phyloP scores from a whole-genome alignment of 2,329 filamentous ascomycete genomes.

The Exophiala oligosperma region DNA sequence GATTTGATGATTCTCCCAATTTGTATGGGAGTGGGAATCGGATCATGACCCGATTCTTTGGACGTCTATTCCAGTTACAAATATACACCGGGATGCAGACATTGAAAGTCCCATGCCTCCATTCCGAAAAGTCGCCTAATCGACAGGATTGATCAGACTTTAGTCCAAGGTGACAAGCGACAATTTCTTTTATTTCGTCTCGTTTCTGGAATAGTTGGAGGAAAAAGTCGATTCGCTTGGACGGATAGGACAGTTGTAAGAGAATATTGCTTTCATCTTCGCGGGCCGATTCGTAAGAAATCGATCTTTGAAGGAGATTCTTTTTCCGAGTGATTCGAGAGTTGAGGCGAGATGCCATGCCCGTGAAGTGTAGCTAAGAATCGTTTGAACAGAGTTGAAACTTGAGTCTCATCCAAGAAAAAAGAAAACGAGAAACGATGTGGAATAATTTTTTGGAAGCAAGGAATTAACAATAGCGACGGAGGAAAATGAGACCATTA shows the following conservation, averaged over 20 bases:
- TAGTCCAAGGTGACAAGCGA: background rate
- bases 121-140: conserved; percentile 28
- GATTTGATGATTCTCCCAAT: conserved; percentile 28
- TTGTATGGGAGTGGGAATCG: conserved; percentile 32
- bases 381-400: too few species aligned
- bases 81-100: conserved; percentile 31
- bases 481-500: too few species aligned
- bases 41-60: conserved; percentile 2
- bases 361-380: too few species aligned
- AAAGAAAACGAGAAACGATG: too few species aligned
- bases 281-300: too few species aligned
- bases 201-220: background rate
- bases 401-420: too few species aligned
- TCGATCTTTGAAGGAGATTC: too few species aligned
- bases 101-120: conserved; percentile 33
- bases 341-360: too few species aligned
- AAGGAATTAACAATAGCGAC: too few species aligned
- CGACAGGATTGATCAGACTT: conserved; percentile 1
- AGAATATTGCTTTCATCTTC: background rate
- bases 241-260: background rate
- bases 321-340: too few species aligned
- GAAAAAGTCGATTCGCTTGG: background rate
- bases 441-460: too few species aligned
- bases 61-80: conserved; percentile 13
- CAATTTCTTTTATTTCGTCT: background rate